A percentile compares a stretch with the other conserved stretches of the same genome.
These are phyloP conservation scores for Lactifluus piperatus DNA, from an alignment of 768 basidiomycete genomes.

Conservation along the genomic window DNA sequence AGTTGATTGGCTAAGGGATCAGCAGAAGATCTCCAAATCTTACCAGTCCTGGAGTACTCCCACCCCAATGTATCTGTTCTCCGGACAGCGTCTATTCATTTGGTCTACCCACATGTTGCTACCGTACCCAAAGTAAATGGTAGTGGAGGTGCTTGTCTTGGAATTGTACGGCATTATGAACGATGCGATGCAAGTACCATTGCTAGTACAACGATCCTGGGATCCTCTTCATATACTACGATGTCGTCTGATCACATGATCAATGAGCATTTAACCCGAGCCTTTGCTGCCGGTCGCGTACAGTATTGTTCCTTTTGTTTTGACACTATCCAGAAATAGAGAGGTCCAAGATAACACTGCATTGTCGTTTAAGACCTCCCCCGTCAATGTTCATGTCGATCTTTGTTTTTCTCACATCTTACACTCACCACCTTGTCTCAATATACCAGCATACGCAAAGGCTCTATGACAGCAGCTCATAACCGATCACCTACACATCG, in stretches of 20 bases:
- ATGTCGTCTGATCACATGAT: too few relatives aligned
- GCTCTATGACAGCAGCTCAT: constrained; percentile 9
- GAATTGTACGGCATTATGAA: background rate
- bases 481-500: background rate
- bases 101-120: constrained; percentile 17
- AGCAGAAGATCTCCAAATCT: background rate
- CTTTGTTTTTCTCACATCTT: background rate
- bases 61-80: constrained; percentile 3
- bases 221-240: too few relatives aligned
- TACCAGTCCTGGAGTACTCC: constrained; percentile 7
- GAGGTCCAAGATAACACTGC: too few relatives aligned
- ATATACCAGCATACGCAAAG: background rate
- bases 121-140: constrained; percentile 12
- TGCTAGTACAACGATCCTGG: too few relatives aligned
- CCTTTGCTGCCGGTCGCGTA: too few relatives aligned
- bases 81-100: constrained; percentile 16
- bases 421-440: background rate
- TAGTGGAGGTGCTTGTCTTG: background rate
- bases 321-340: too few relatives aligned
- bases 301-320: background rate
- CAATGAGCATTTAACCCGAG: too few relatives aligned
- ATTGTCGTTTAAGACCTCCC: too few relatives aligned
- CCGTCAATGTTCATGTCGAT: too few relatives aligned
- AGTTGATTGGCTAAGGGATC: too few relatives aligned
- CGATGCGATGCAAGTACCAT: background rate